Evolutionary conservation across 2,329 filamentous ascomycete species (phyloP), one percentile per base, ranked within the genome.

Genomic region (Talaromyces verruculosus): DNA sequence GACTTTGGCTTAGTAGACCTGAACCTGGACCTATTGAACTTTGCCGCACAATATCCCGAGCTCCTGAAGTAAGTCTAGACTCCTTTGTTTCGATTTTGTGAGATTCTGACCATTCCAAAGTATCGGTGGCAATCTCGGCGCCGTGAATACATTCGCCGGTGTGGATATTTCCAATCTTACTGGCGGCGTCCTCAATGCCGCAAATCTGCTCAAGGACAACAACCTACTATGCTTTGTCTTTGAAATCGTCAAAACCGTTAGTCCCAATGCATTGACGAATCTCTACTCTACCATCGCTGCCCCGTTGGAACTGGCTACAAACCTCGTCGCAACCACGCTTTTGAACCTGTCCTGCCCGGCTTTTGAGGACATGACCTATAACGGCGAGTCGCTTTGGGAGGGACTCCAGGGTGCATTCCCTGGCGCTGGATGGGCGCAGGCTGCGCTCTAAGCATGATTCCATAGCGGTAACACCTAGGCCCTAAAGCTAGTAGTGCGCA

Each of bases 61-160:
- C 76, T 84, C 17, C 75, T 69, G 63, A 75, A 72, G 72, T 76
- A 62, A 70, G 67, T 22, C n/a, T 45, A 19, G 3, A n/a, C n/a
- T 19, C 19, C n/a, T 19, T 45, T n/a, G 4, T 11, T 45, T 22
- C 43, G 19, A 45, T n/a, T 22, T 22, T 19, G 5, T 41, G 39
- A 41, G n/a, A n/a, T 41, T 45, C 43, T 45, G n/a, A 45, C 33
- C 10, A 33, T 39, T 22, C 60, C 8, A 45, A 73, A 80, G 77
- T 67, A 78, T 86, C 17, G 85, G 84, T 10, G 84, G 84, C 10
- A 87, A 87, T 68, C 79, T 80, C 5, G 83, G 84, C 19, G 77
- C 76, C 2, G 78, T 82, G 25, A 82, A 86, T 73, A 82, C 78
- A 25, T 87, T 85, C 69, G 75, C 80, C 4, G 83, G 83, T 5